A percentile compares a stretch with the other conserved stretches of the same genome.
Conservation (phyloP, 768 basidiomycete genomes). For the Vararia minispora region DNA sequence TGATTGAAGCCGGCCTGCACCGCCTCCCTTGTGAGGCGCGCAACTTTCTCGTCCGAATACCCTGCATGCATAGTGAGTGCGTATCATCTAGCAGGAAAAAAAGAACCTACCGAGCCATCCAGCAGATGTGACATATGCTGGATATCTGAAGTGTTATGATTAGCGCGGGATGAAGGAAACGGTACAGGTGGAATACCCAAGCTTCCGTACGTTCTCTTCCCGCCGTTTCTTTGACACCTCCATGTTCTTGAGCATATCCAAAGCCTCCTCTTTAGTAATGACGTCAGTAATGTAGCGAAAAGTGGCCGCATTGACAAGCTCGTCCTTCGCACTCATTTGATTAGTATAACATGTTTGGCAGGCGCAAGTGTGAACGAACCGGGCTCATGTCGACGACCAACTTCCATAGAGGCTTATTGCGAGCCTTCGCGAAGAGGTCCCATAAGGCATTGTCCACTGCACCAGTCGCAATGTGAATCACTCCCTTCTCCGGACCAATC, state of each 20-base stretch:
- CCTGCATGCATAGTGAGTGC: conserved; percentile 27
- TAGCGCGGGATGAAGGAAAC: background rate
- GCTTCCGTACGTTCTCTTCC: conserved; percentile 59
- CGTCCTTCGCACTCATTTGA: conserved; percentile 38
- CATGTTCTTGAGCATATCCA: conserved; percentile 68
- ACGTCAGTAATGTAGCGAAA: conserved; percentile 92
- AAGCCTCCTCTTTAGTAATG: conserved; percentile 84
- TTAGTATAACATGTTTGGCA: background rate
- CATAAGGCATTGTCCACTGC: conserved; percentile 90
- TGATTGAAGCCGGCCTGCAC: conserved; percentile 87
- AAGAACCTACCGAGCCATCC: conserved; percentile 67
- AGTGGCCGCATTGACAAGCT: conserved; percentile 62
- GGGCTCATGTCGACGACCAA: conserved; percentile 86
- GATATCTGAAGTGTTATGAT: conserved; percentile 53
- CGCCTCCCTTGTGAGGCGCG: conserved; percentile 76
- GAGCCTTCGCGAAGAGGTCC: conserved; percentile 81
- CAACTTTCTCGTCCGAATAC: conserved; percentile 88
- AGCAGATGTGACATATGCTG: conserved; percentile 88
- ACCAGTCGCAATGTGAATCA: conserved; percentile 82
- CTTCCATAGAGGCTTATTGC: conserved; percentile 89
- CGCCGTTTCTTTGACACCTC: conserved; percentile 69
- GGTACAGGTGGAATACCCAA: conserved; percentile 33
- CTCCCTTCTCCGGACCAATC: conserved; percentile 93
- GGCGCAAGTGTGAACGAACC: conserved; percentile 20
- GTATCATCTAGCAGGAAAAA: background rate